A percentile compares a stretch with the other conserved stretches of the same genome.
These are phyloP conservation scores for Immersiella caudata DNA, from an alignment of 495 filamentous ascomycete genomes.

Conservation along the genomic window DNA sequence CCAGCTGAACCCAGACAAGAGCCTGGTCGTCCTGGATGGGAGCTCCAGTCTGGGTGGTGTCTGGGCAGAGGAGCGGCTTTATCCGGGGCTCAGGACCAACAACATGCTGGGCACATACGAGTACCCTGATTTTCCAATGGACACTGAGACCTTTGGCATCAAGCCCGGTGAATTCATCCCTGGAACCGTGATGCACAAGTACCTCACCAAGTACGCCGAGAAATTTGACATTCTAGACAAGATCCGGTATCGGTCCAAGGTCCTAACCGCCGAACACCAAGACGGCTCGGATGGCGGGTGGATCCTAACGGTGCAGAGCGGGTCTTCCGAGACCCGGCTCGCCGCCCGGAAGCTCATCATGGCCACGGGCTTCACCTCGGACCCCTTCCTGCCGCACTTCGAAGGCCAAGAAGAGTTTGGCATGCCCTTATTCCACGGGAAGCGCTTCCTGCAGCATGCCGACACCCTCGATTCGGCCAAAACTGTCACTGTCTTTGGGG, in stretches of 20 bases:
- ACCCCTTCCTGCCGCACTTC: conserved; percentile 44
- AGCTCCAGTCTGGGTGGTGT: conserved; percentile 62
- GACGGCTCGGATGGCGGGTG: conserved; percentile 41
- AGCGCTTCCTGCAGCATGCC: conserved; percentile 50
- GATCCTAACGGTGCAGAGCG: conserved; percentile 41
- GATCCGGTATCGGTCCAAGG: conserved; percentile 57
- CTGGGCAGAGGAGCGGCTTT: conserved; percentile 67
- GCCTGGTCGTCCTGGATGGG: conserved; percentile 44
- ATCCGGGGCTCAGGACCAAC: conserved; percentile 67
- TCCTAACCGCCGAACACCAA: conserved; percentile 55
- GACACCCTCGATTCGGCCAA: conserved; percentile 38
- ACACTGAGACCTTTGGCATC: conserved; percentile 58
- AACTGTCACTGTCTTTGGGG: conserved; percentile 66
- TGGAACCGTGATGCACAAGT: conserved; percentile 64
- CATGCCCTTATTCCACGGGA: conserved; percentile 65
- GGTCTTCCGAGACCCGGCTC: conserved; percentile 21
- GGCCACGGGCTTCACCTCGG: conserved; percentile 43
- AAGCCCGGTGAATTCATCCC: conserved; percentile 68
- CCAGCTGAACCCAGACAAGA: conserved; percentile 42
- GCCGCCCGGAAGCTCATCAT: conserved; percentile 40
- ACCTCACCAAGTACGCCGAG: conserved; percentile 65
- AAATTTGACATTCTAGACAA: conserved; percentile 58
- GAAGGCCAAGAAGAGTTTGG: conserved; percentile 42
- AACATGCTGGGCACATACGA: conserved; percentile 67
- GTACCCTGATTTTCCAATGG: conserved; percentile 76